A percentile compares a stretch with the other conserved stretches of the same genome.
These are phyloP conservation scores for Eryngium alpinum DNA, from an alignment of 140 eudicot genomes.

Conservation along the genomic window DNA sequence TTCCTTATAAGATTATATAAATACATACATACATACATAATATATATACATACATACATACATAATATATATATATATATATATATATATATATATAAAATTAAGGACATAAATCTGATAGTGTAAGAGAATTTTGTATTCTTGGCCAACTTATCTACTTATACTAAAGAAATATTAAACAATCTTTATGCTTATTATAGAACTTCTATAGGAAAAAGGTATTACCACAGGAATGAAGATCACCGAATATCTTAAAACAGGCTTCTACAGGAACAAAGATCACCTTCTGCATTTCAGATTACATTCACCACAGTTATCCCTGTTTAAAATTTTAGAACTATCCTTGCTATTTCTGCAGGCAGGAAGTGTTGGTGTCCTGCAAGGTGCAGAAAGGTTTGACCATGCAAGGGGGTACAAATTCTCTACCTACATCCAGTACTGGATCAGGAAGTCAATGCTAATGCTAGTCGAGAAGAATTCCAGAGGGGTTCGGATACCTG, in stretches of 20 bases:
- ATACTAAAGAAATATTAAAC: not conserved
- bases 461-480: conserved; percentile 55
- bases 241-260: not conserved
- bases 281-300: not conserved
- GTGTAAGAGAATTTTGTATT: not conserved
- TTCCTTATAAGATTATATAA: too few species aligned
- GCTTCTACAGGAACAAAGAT: not conserved
- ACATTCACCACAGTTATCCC: not conserved
- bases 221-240: not conserved
- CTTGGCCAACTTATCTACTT: not conserved
- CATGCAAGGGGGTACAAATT: conserved; percentile 72
- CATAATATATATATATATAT: too few species aligned
- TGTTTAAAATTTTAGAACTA: not conserved
- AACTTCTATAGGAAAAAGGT: not conserved
- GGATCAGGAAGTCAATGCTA: conserved; percentile 75
- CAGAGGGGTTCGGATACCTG: conserved; percentile 83
- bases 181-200: not conserved
- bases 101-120: not conserved
- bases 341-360: conserved; percentile 44
- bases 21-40: too few species aligned
- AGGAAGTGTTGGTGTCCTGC: conserved; percentile 73
- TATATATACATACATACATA: too few species aligned
- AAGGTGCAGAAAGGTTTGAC: conserved; percentile 92
- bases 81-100: not conserved
- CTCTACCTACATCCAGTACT: conserved; percentile 86